Evolutionary conservation across 140 eudicot species (phyloP).

Genomic region (Stevia rebaudiana): DNA sequence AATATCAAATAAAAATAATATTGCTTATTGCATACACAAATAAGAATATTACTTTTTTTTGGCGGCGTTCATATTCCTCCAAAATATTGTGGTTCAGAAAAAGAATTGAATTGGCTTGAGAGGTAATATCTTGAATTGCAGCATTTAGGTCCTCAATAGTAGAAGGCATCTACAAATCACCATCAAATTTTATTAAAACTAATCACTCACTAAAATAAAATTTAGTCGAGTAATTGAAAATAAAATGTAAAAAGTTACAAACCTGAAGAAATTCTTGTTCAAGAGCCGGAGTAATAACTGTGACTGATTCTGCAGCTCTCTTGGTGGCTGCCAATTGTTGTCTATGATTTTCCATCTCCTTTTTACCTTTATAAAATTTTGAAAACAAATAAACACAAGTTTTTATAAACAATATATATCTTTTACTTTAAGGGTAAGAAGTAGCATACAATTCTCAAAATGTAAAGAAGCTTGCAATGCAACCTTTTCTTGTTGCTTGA

Average conservation of each 20-base stretch:
- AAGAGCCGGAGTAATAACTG: slow-evolving; percentile 54
- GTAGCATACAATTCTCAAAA: slow-evolving; percentile 49
- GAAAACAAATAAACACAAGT: neutral
- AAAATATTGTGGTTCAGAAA: slow-evolving; percentile 66
- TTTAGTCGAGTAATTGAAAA: neutral
- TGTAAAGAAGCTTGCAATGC: slow-evolving; percentile 64
- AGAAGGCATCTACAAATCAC: slow-evolving; percentile 63
- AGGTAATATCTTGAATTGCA: slow-evolving; percentile 65
- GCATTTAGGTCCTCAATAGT: slow-evolving; percentile 87
- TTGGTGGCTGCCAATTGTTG: slow-evolving; percentile 59
- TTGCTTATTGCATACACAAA: neutral
- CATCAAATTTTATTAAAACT: neutral
- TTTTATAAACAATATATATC: neutral
- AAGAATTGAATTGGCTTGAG: slow-evolving; percentile 74
- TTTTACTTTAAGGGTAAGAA: slow-evolving; percentile 6
- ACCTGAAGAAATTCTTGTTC: slow-evolving; percentile 73
- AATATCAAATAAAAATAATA: neutral
- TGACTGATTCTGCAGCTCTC: slow-evolving; percentile 70
- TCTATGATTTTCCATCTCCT: slow-evolving; percentile 41
- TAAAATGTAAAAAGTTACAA: slow-evolving; percentile 15
- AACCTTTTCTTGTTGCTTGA: slow-evolving; percentile 69
- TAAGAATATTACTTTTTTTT: slow-evolving; percentile 37
- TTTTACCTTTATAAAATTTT: slow-evolving; percentile 42
- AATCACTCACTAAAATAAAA: neutral
- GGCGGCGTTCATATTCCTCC: slow-evolving; percentile 91